Percentiles rank a stretch among this genome's conserved stretches.
Conservation (phyloP, 768 basidiomycete genomes). For the Lactarius akahatsu region DNA sequence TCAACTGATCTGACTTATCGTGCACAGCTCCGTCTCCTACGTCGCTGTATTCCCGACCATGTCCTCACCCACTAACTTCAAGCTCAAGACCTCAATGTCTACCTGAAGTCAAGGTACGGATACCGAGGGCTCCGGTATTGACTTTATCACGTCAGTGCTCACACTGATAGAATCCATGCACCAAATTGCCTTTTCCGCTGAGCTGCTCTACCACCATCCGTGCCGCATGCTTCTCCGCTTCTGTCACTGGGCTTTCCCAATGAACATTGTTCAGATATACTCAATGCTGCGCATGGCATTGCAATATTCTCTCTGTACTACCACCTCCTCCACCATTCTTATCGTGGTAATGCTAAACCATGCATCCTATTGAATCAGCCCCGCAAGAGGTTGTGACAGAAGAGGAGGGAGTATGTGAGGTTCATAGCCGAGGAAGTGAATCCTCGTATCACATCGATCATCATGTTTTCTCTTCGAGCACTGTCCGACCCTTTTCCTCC, state of each 20-base stretch:
- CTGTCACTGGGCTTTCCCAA: neutral
- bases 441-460: conserved; percentile 17
- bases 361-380: conserved; percentile 1
- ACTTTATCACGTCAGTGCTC: too few species aligned
- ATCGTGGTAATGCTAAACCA: neutral
- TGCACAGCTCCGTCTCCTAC: too few species aligned
- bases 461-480: conserved; percentile 7
- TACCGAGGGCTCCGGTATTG: too few species aligned
- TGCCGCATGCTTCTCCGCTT: neutral
- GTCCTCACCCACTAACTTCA: too few species aligned
- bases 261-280: neutral
- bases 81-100: too few species aligned
- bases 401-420: neutral
- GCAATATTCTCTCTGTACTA: conserved; percentile 13
- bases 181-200: too few species aligned
- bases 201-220: too few species aligned
- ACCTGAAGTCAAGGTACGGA: too few species aligned
- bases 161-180: too few species aligned
- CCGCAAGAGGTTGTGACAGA: neutral
- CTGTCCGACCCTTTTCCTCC: neutral
- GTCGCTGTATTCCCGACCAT: too few species aligned
- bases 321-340: too few species aligned
- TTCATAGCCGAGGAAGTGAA: conserved; percentile 2
- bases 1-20: too few species aligned
- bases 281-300: conserved; percentile 8